phyloP scores from a whole-genome alignment of 2,329 filamentous ascomycete species.

The Monilinia vaccinii-corymbosi region DNA sequence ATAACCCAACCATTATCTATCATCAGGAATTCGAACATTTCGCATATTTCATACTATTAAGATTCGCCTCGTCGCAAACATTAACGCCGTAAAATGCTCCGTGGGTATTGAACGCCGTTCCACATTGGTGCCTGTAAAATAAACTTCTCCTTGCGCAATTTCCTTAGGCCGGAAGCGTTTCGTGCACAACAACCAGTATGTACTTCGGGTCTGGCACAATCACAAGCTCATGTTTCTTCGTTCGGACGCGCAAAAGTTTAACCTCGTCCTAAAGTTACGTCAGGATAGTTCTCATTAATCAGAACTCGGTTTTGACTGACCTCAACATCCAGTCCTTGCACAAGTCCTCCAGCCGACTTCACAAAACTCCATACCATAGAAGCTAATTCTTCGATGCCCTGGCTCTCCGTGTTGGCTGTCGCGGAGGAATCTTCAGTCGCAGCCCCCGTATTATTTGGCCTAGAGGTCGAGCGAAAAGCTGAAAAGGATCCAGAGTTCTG shows the following conservation, averaged over 20 bases:
- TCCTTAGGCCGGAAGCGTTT: constrained; percentile 58
- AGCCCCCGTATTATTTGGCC: background rate
- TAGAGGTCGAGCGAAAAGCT: constrained; percentile 31
- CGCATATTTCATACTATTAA: background rate
- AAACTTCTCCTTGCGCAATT: background rate
- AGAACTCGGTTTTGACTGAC: constrained; percentile 31
- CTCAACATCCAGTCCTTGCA: constrained; percentile 65
- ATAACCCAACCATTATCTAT: background rate
- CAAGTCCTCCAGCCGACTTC: constrained; percentile 56
- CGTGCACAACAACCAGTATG: constrained; percentile 70
- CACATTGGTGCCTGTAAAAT: background rate
- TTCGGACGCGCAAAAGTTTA: constrained; percentile 65
- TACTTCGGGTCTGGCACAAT: constrained; percentile 76
- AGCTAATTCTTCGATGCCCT: constrained; percentile 58
- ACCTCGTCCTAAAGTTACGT: constrained; percentile 53
- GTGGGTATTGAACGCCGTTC: constrained; percentile 11
- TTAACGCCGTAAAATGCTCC: constrained; percentile 7
- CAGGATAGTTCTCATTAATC: constrained; percentile 1
- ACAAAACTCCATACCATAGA: constrained; percentile 69
- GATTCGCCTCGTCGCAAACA: background rate
- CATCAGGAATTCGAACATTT: background rate
- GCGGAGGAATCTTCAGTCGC: background rate
- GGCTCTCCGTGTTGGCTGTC: constrained; percentile 7
- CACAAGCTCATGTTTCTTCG: constrained; percentile 78
- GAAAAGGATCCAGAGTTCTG: constrained; percentile 58